These are phyloP conservation scores for Tarenaya hassleriana DNA, from an alignment of 345 rosid species.

Conservation along the genomic window DNA sequence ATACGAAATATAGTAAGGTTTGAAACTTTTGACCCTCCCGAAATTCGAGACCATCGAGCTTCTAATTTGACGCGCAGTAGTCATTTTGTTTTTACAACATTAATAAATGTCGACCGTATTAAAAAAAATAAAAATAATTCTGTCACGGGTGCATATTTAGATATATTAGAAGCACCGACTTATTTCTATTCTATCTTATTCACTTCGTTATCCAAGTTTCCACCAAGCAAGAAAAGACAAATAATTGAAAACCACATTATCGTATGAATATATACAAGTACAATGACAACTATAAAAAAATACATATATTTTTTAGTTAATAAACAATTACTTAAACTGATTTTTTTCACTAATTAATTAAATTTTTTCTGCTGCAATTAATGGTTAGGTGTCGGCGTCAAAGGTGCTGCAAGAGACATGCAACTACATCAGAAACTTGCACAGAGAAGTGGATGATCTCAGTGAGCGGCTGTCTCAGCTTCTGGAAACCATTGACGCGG, in stretches of 20 bases:
- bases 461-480: conserved; percentile 88
- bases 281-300: too few species aligned
- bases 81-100: conserved; percentile 7
- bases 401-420: conserved; percentile 94
- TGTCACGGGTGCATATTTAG: conserved; percentile 26
- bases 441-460: conserved; percentile 79
- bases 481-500: conserved; percentile 69
- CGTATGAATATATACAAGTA: too few species aligned
- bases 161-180: conserved; percentile 27
- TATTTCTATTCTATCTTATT: not conserved
- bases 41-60: conserved; percentile 28
- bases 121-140: not conserved
- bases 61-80: conserved; percentile 9
- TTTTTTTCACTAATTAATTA: not conserved
- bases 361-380: too few species aligned
- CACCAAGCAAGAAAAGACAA: conserved; percentile 19
- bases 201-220: conserved; percentile 21
- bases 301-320: too few species aligned
- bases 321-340: too few species aligned
- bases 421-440: conserved; percentile 82
- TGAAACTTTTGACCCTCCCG: conserved; percentile 31
- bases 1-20: not conserved
- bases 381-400: conserved; percentile 68
- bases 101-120: conserved; percentile 23
- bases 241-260: not conserved